Evolutionary conservation across 225 moss, liverwort and hornwort species (phyloP).

Genomic region (Marchantia polymorpha): DNA sequence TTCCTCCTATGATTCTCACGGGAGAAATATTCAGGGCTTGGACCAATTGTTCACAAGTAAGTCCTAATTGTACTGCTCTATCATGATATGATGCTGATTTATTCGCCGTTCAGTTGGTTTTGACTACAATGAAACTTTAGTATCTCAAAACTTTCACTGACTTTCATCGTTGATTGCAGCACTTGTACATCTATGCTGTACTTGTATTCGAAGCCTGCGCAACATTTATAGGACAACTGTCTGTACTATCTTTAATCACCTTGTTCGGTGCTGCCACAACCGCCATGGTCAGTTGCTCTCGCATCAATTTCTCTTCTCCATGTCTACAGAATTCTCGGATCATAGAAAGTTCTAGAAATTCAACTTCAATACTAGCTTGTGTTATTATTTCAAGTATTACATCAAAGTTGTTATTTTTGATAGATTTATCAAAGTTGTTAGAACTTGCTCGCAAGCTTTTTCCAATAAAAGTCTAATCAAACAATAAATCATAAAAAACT

Average conservation of each 20-base stretch:
- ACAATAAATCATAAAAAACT: neutral
- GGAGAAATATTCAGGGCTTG: slow-evolving; percentile 74
- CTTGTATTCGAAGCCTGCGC: slow-evolving; percentile 77
- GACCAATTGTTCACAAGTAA: slow-evolving; percentile 62
- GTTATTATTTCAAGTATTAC: too few species aligned
- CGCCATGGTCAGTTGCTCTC: slow-evolving; percentile 62
- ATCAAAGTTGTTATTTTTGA: too few species aligned
- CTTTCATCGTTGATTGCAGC: slow-evolving; percentile 36
- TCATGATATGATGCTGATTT: neutral
- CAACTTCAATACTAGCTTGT: too few species aligned
- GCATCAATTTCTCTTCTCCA: neutral
- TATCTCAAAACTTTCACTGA: neutral
- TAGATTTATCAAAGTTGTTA: too few species aligned
- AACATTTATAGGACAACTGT: slow-evolving; percentile 80
- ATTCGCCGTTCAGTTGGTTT: too few species aligned
- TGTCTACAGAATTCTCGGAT: neutral
- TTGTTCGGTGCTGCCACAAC: slow-evolving; percentile 86
- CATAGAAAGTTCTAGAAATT: too few species aligned
- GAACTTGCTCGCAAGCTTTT: too few species aligned
- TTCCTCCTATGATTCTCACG: slow-evolving; percentile 83
- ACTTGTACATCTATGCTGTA: slow-evolving; percentile 68
- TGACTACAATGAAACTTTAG: too few species aligned
- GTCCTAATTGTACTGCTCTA: neutral
- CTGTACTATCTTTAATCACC: slow-evolving; percentile 76
- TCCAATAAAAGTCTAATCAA: too few species aligned